Percentiles rank a stretch among this genome's conserved stretches.
Conservation (phyloP, 2,329 filamentous ascomycete species). For the Epichloe glyceriae region DNA sequence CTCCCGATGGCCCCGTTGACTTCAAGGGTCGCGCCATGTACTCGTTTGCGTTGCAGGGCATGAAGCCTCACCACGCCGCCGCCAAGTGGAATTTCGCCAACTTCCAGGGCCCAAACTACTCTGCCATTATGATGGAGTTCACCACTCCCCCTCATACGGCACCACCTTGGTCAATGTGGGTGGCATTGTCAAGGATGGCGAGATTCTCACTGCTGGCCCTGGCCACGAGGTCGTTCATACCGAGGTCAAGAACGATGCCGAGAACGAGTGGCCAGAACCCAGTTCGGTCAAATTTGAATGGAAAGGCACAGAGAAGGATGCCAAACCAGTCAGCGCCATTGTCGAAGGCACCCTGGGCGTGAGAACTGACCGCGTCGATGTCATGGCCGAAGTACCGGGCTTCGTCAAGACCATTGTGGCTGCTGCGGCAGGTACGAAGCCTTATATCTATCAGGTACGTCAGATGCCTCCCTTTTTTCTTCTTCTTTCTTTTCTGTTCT, state of each 20-base stretch:
- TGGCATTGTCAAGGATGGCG: slow-evolving; percentile 66
- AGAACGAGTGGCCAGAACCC: slow-evolving; percentile 84
- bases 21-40: slow-evolving; percentile 71
- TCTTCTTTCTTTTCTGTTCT: too few species aligned
- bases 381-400: slow-evolving; percentile 91
- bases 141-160: slow-evolving; percentile 88
- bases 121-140: slow-evolving; percentile 90
- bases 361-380: slow-evolving; percentile 66
- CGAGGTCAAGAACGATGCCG: slow-evolving; percentile 54
- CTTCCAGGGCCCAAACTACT: slow-evolving; percentile 79
- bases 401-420: slow-evolving; percentile 93
- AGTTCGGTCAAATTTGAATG: slow-evolving; percentile 62
- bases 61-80: slow-evolving; percentile 97
- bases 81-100: slow-evolving; percentile 86
- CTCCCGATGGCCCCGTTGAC: slow-evolving; percentile 67
- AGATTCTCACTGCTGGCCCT: slow-evolving; percentile 62
- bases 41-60: slow-evolving; percentile 80
- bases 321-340: slow-evolving; percentile 55
- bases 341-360: slow-evolving; percentile 57
- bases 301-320: slow-evolving; percentile 66
- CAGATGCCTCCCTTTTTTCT: background rate
- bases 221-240: slow-evolving; percentile 56
- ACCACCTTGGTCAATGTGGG: slow-evolving; percentile 73
- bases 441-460: slow-evolving; percentile 90
- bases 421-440: slow-evolving; percentile 78